Conservation (phyloP, 176 grass and related monocot species). For the Cocos nucifera region DNA sequence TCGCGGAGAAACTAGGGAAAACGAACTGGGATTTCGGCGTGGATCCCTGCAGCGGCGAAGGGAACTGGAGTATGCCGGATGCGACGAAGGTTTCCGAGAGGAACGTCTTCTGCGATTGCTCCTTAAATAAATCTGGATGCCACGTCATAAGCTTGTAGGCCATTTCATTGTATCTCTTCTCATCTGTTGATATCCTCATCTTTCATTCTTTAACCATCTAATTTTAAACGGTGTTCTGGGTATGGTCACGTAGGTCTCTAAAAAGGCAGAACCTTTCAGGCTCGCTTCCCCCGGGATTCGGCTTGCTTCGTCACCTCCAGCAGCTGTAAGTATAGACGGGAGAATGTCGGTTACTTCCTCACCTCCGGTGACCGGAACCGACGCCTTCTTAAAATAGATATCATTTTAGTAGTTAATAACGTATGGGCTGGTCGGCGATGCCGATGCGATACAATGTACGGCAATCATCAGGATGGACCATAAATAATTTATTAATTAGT, state of each 20-base stretch:
- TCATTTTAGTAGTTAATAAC: too few relatives aligned
- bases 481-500: too few relatives aligned
- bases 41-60: slow-evolving; percentile 29
- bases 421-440: too few relatives aligned
- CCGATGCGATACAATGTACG: too few relatives aligned
- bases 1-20: slow-evolving; percentile 29
- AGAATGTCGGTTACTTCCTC: too few relatives aligned
- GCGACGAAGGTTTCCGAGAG: slow-evolving; percentile 5
- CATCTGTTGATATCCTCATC: neutral
- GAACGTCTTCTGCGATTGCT: slow-evolving; percentile 52
- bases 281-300: slow-evolving; percentile 57
- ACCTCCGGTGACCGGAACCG: too few relatives aligned
- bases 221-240: neutral
- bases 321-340: slow-evolving; percentile 46
- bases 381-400: too few relatives aligned
- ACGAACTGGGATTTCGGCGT: slow-evolving; percentile 53
- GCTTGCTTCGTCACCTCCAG: slow-evolving; percentile 49
- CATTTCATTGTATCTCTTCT: neutral
- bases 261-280: slow-evolving; percentile 48
- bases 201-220: neutral
- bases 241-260: slow-evolving; percentile 31
- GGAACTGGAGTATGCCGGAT: slow-evolving; percentile 17
- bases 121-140: slow-evolving; percentile 50
- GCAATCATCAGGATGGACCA: too few relatives aligned
- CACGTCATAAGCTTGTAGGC: slow-evolving; percentile 47